Evolutionary conservation across 1,284 basidiomycete species (phyloP).

Genomic region (Pisolithus thermaeus): DNA sequence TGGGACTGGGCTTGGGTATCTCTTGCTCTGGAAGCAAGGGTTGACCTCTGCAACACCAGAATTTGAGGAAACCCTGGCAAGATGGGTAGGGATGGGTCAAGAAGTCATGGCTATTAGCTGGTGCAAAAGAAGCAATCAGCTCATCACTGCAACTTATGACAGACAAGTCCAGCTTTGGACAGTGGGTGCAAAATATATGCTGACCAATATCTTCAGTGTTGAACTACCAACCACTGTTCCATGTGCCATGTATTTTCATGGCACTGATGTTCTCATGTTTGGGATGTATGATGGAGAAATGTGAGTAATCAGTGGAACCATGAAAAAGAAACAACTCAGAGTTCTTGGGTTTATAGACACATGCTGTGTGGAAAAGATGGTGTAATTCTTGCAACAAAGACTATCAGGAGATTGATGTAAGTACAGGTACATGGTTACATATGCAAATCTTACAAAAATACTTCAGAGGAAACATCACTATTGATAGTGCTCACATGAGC

Average conservation of each 20-base stretch:
- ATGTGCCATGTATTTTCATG: neutral
- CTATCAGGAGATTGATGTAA: conserved; percentile 2
- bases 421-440: neutral
- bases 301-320: neutral
- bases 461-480: too few relatives aligned
- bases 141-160: conserved; percentile 1
- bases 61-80: conserved; percentile 2
- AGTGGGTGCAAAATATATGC: neutral
- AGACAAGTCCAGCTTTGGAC: conserved; percentile 8
- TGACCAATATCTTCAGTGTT: conserved; percentile 4
- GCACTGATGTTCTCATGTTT: conserved; percentile 1
- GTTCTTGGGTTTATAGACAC: neutral
- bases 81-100: conserved; percentile 1
- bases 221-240: conserved; percentile 1
- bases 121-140: neutral
- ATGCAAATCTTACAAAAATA: too few relatives aligned
- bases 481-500: too few relatives aligned
- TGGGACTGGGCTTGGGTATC: conserved; percentile 3
- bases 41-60: neutral
- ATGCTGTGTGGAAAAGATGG: conserved; percentile 1
- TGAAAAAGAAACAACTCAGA: neutral
- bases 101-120: conserved; percentile 5
- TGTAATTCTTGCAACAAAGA: neutral
- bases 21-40: conserved; percentile 2
- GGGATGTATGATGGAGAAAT: conserved; percentile 6